phyloP scores from a whole-genome alignment of 331 rosid genomes.

The Quercus phellos region DNA sequence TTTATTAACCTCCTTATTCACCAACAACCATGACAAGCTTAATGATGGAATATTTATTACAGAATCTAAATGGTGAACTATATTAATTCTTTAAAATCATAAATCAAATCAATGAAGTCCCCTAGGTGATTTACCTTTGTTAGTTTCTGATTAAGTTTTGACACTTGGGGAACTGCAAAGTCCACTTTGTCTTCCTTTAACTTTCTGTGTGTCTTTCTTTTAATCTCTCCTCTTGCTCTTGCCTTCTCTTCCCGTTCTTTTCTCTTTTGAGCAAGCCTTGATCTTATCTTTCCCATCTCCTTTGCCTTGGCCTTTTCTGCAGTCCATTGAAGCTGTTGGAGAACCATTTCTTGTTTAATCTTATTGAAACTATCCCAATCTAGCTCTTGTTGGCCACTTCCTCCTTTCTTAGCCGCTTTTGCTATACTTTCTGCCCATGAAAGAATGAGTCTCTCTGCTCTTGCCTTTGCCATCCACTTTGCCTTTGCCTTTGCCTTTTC shows the following conservation, averaged over 20 bases:
- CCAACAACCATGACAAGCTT: constrained; percentile 4
- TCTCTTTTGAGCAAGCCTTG: constrained; percentile 38
- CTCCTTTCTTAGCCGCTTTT: constrained; percentile 67
- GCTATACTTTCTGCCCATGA: constrained; percentile 47
- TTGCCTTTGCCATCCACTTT: constrained; percentile 17
- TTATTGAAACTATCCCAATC: constrained; percentile 70
- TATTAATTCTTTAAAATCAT: background rate
- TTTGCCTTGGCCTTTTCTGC: constrained; percentile 51
- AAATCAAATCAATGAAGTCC: background rate
- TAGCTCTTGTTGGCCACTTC: constrained; percentile 48
- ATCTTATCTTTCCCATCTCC: constrained; percentile 40
- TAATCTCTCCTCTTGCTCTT: constrained; percentile 26
- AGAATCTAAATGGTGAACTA: background rate
- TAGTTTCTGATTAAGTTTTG: constrained; percentile 34
- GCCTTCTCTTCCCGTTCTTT: constrained; percentile 27
- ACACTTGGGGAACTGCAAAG: constrained; percentile 24
- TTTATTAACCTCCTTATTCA: background rate
- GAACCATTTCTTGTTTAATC: constrained; percentile 45
- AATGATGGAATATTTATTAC: background rate
- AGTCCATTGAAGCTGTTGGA: constrained; percentile 34
- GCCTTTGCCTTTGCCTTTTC: constrained; percentile 31
- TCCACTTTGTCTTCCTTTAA: constrained; percentile 25
- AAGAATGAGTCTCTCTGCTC: constrained; percentile 25
- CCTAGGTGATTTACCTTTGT: constrained; percentile 40
- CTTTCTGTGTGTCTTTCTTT: constrained; percentile 19